Evolutionary conservation across 176 grass and related monocot genomes (phyloP).

Genomic region (Sorghum bicolor): Sorghum_bicolor_NCBIv3 NC_012872.2:72331501-72332000

Average conservation of each 20-base stretch:
- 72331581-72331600: conserved; percentile 95
- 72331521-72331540: neutral
- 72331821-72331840: conserved; percentile 94
- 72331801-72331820: conserved; percentile 31
- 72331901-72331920: conserved; percentile 89
- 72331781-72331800: neutral
- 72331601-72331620: conserved; percentile 98
- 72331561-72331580: conserved; percentile 98
- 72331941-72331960: conserved; percentile 80
- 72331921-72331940: conserved; percentile 80
- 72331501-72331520: neutral
- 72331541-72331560: conserved; percentile 90
- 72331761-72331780: conserved; percentile 54
- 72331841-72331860: conserved; percentile 93
- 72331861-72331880: conserved; percentile 97
- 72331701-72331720: conserved; percentile 75
- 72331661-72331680: conserved; percentile 88
- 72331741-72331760: conserved; percentile 64
- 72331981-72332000: too few species aligned
- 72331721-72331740: conserved; percentile 64
- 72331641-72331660: conserved; percentile 81
- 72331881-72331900: conserved; percentile 96
- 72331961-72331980: conserved; percentile 48
- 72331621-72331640: conserved; percentile 91
- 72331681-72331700: conserved; percentile 85